Evolutionary conservation across 2,329 filamentous ascomycete species (phyloP).

Genomic region (Fusarium luffae): DNA sequence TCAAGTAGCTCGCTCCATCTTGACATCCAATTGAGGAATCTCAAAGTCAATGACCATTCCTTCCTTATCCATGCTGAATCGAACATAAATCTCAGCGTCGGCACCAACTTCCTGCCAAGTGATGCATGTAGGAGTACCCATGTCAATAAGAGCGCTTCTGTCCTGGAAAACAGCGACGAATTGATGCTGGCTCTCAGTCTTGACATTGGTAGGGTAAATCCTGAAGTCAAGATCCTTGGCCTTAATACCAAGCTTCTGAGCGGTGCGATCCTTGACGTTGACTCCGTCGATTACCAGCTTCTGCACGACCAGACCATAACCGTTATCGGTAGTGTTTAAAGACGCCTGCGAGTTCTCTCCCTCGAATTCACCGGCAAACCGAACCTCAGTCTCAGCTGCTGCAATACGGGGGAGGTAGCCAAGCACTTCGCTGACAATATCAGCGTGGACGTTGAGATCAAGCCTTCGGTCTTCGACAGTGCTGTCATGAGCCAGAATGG

Average conservation of each 20-base stretch:
- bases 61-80: constrained; percentile 2
- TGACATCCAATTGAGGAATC: background rate
- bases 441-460: constrained; percentile 51
- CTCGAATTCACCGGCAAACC: constrained; percentile 22
- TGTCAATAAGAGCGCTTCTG: constrained; percentile 44
- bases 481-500: constrained; percentile 50
- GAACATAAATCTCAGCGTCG: constrained; percentile 9
- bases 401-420: constrained; percentile 18
- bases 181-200: constrained; percentile 33
- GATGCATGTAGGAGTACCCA: constrained; percentile 51
- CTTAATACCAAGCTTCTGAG: constrained; percentile 37
- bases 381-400: constrained; percentile 17
- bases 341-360: background rate
- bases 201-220: constrained; percentile 48
- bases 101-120: constrained; percentile 46
- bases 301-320: constrained; percentile 44
- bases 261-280: constrained; percentile 34
- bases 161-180: constrained; percentile 50
- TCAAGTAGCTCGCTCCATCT: background rate
- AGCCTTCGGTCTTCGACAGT: constrained; percentile 35
- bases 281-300: constrained; percentile 19
- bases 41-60: constrained; percentile 15
- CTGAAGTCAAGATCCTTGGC: constrained; percentile 43
- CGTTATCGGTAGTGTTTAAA: constrained; percentile 35
- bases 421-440: constrained; percentile 45